Evolutionary conservation across 2,329 filamentous ascomycete genomes (phyloP).

Genomic region (Curvularia spicifera): DNA sequence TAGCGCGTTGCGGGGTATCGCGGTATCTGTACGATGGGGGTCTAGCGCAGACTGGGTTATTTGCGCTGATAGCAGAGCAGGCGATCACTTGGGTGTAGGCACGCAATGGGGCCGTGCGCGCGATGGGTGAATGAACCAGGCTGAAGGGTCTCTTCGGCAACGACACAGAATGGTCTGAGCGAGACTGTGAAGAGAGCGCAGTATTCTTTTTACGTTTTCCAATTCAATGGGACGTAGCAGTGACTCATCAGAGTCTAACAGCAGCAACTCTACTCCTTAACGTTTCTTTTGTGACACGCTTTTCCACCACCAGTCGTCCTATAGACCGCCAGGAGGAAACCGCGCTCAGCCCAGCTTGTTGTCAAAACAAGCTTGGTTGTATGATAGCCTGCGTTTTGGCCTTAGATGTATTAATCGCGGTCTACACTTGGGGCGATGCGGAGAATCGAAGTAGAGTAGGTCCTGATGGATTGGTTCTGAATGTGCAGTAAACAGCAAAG

Average conservation of each 20-base stretch:
- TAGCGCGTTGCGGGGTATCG: constrained; percentile 1
- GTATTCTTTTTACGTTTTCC: constrained; percentile 19
- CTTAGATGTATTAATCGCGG: not conserved
- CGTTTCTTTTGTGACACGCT: constrained; percentile 2
- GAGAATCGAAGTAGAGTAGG: not conserved
- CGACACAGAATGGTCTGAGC: not conserved
- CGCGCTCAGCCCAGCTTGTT: not conserved
- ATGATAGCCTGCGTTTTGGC: not conserved
- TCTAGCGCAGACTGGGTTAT: constrained; percentile 7
- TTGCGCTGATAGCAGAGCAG: constrained; percentile 11
- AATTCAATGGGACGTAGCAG: constrained; percentile 30
- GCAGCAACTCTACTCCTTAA: not conserved
- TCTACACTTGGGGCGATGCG: not conserved
- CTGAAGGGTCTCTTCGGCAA: not conserved
- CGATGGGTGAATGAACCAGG: not conserved
- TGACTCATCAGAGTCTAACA: not conserved
- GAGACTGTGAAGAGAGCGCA: not conserved
- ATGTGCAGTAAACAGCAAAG: not conserved
- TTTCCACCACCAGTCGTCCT: not conserved
- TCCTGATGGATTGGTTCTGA: not conserved
- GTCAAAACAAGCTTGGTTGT: not conserved
- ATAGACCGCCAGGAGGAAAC: not conserved
- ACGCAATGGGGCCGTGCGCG: constrained; percentile 12
- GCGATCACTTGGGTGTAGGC: constrained; percentile 10
- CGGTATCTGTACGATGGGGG: constrained; percentile 1